Evolutionary conservation across 768 basidiomycete genomes (phyloP).

Genomic region (Tulasnella sp.): DNA sequence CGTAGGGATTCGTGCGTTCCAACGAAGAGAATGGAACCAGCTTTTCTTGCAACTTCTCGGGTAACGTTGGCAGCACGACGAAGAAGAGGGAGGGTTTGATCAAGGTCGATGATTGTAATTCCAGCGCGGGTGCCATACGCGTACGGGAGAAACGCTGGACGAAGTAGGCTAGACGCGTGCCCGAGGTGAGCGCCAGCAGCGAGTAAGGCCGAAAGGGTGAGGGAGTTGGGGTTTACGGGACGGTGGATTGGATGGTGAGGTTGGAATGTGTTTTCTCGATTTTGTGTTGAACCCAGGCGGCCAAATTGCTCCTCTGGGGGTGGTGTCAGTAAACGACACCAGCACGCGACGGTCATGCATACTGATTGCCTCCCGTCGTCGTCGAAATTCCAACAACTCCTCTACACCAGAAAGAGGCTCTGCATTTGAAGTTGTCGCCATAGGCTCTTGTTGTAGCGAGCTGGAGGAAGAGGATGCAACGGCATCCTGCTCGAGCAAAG

Average conservation of each 20-base stretch:
- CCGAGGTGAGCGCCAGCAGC: slow-evolving; percentile 93
- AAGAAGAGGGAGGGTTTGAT: slow-evolving; percentile 82
- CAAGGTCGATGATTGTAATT: slow-evolving; percentile 87
- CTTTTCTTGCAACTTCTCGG: slow-evolving; percentile 63
- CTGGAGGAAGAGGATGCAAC: neutral
- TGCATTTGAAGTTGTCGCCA: neutral
- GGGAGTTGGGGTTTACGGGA: slow-evolving; percentile 44
- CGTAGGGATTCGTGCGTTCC: slow-evolving; percentile 75
- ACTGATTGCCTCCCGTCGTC: neutral
- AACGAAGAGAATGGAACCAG: slow-evolving; percentile 80
- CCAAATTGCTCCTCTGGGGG: slow-evolving; percentile 46
- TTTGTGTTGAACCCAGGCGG: slow-evolving; percentile 67
- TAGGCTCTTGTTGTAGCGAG: neutral
- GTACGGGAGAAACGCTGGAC: slow-evolving; percentile 82
- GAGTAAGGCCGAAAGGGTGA: slow-evolving; percentile 78
- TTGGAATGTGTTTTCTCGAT: slow-evolving; percentile 52
- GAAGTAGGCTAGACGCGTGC: slow-evolving; percentile 70
- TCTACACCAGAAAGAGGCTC: neutral
- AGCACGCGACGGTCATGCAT: neutral
- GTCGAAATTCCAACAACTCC: neutral
- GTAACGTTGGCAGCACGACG: slow-evolving; percentile 83
- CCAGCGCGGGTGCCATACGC: slow-evolving; percentile 85
- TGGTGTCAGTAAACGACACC: neutral
- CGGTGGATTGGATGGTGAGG: slow-evolving; percentile 57
- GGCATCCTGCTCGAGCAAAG: neutral